These are phyloP conservation scores for Sutorius eximius DNA, from an alignment of 1,284 basidiomycete species.

Conservation along the genomic window DNA sequence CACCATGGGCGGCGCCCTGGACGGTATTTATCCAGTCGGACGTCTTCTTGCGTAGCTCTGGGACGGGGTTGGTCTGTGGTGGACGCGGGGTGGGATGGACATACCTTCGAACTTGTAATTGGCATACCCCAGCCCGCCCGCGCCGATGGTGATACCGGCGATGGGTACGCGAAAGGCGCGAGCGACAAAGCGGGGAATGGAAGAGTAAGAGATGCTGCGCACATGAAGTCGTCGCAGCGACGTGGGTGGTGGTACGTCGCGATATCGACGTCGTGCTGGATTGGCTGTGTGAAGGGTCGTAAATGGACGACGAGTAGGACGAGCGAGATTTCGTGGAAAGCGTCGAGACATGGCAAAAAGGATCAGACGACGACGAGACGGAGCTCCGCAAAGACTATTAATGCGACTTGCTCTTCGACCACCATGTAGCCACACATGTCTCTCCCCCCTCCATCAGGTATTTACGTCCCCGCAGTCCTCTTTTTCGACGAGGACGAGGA, in stretches of 20 bases:
- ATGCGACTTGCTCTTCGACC: neutral
- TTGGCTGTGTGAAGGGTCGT: slow-evolving; percentile 23
- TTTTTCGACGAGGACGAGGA: slow-evolving; percentile 69
- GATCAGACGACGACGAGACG: too few relatives aligned
- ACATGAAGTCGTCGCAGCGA: slow-evolving; percentile 64
- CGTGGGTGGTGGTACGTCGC: slow-evolving; percentile 44
- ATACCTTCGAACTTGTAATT: slow-evolving; percentile 92
- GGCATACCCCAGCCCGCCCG: slow-evolving; percentile 87
- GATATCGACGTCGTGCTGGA: slow-evolving; percentile 39
- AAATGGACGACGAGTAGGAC: neutral
- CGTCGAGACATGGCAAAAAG: slow-evolving; percentile 10
- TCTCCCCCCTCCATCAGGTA: slow-evolving; percentile 54
- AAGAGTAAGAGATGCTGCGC: slow-evolving; percentile 78
- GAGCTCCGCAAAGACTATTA: neutral
- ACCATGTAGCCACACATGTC: slow-evolving; percentile 20
- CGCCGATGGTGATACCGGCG: slow-evolving; percentile 83
- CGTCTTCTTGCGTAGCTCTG: slow-evolving; percentile 72
- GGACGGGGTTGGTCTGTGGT: neutral
- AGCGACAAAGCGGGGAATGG: slow-evolving; percentile 80
- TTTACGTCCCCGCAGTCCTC: slow-evolving; percentile 75
- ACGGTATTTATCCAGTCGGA: slow-evolving; percentile 63
- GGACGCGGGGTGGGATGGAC: slow-evolving; percentile 19
- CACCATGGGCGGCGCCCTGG: slow-evolving; percentile 66
- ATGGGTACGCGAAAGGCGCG: slow-evolving; percentile 84
- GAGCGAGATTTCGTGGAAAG: slow-evolving; percentile 3